These are phyloP conservation scores for Pythium aquatile DNA, from an alignment of 352 stramenopile genomes.

Conservation along the genomic window DNA sequence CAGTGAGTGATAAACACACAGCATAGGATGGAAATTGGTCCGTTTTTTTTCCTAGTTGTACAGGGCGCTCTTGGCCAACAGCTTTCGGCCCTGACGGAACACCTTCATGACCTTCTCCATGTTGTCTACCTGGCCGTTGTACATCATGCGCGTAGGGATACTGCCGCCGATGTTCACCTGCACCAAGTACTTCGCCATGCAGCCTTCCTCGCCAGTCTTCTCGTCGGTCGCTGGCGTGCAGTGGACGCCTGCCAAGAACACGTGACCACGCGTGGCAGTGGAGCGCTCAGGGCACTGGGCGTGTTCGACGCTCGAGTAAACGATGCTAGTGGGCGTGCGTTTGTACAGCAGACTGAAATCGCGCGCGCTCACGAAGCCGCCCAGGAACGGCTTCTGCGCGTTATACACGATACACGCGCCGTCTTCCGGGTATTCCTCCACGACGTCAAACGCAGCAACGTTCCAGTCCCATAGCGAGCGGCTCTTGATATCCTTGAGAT, in stretches of 20 bases:
- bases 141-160: conserved; percentile 46
- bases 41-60: background rate
- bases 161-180: conserved; percentile 54
- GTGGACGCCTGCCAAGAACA: conserved; percentile 48
- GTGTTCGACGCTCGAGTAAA: conserved; percentile 46
- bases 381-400: conserved; percentile 54
- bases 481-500: conserved; percentile 40
- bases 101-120: conserved; percentile 60
- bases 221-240: conserved; percentile 31
- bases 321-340: conserved; percentile 27
- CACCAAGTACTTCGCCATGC: conserved; percentile 48
- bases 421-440: conserved; percentile 42
- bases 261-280: conserved; percentile 33
- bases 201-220: conserved; percentile 27
- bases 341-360: conserved; percentile 58
- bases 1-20: background rate
- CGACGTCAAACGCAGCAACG: conserved; percentile 44
- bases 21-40: background rate
- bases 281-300: conserved; percentile 34
- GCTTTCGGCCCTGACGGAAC: conserved; percentile 39
- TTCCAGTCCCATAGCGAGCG: conserved; percentile 53
- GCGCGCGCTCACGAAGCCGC: conserved; percentile 47
- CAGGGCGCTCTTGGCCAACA: conserved; percentile 28
- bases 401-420: conserved; percentile 44
- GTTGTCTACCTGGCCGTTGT: conserved; percentile 60